Evolutionary conservation across 2,329 filamentous ascomycete species (phyloP).

Genomic region (Phialocephala subalpina): DNA sequence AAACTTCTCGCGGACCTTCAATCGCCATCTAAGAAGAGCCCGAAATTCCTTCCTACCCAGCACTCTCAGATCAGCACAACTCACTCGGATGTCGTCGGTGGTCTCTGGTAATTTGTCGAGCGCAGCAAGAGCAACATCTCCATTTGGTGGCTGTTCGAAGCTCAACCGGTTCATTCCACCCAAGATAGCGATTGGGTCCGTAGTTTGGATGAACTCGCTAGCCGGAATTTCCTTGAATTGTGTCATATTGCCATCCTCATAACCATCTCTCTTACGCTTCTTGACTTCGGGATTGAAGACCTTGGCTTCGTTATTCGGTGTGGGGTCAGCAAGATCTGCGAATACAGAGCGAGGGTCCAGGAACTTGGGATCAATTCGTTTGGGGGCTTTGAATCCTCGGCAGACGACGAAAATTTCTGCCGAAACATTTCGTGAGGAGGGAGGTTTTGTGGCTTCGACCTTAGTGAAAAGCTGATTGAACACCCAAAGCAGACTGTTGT

Average conservation of each 20-base stretch:
- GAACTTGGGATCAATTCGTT: constrained; percentile 90
- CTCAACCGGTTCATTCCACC: constrained; percentile 85
- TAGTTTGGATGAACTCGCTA: constrained; percentile 92
- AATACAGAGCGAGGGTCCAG: constrained; percentile 91
- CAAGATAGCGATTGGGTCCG: constrained; percentile 91
- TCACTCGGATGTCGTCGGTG: constrained; percentile 79
- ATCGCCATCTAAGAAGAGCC: constrained; percentile 84
- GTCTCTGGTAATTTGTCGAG: constrained; percentile 88
- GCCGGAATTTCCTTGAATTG: constrained; percentile 90
- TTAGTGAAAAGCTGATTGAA: constrained; percentile 96
- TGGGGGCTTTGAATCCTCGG: constrained; percentile 93
- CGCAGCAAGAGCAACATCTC: constrained; percentile 86
- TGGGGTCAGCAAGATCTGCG: constrained; percentile 84
- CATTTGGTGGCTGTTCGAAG: constrained; percentile 81
- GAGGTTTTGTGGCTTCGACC: constrained; percentile 97
- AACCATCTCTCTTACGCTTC: constrained; percentile 97
- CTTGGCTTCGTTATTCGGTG: constrained; percentile 95
- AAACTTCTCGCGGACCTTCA: constrained; percentile 90
- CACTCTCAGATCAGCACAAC: constrained; percentile 86
- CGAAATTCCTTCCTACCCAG: constrained; percentile 96
- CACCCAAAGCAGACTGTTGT: constrained; percentile 95
- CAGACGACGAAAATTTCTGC: constrained; percentile 99
- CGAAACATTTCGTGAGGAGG: constrained; percentile 93
- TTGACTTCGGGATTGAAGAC: constrained; percentile 98
- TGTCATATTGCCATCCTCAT: constrained; percentile 93